A percentile compares a stretch with the other conserved stretches of the same genome.
Conservation (phyloP, 495 filamentous ascomycete species). For the Hypoxylon rickii region DNA sequence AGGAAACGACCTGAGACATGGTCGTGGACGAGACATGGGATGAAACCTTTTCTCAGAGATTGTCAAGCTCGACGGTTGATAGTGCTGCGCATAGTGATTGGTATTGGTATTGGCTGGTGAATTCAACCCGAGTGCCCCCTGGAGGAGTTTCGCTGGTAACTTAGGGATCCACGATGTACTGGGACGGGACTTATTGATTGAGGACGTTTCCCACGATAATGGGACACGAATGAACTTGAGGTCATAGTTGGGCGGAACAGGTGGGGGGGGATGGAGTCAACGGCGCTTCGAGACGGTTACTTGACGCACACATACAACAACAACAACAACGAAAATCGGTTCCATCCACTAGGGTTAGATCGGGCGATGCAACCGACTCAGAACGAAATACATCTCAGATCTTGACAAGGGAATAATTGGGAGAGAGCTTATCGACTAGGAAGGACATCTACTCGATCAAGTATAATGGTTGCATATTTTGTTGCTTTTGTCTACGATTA, state of each 20-base stretch:
- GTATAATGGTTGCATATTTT: too few relatives aligned
- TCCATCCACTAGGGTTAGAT: too few relatives aligned
- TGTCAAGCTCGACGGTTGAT: slow-evolving; percentile 14
- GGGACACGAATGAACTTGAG: slow-evolving; percentile 21
- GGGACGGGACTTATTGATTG: slow-evolving; percentile 36
- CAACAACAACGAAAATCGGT: neutral
- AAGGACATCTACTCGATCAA: too few relatives aligned
- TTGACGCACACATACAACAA: neutral
- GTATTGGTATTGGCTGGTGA: too few relatives aligned
- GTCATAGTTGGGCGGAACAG: slow-evolving; percentile 11
- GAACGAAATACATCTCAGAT: too few relatives aligned
- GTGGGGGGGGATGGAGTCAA: slow-evolving; percentile 8
- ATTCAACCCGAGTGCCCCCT: slow-evolving; percentile 14
- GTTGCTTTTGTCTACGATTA: too few relatives aligned
- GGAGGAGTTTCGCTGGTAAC: slow-evolving; percentile 29
- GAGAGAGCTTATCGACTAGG: too few relatives aligned
- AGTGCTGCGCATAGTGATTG: slow-evolving; percentile 19
- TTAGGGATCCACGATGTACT: slow-evolving; percentile 14
- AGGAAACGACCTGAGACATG: too few relatives aligned
- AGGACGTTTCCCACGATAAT: slow-evolving; percentile 25
- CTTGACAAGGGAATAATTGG: too few relatives aligned
- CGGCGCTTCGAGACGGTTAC: slow-evolving; percentile 10
- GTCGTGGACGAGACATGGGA: too few relatives aligned
- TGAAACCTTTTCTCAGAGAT: neutral
- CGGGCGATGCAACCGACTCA: too few relatives aligned